phyloP scores from a whole-genome alignment of 2,329 filamentous ascomycete genomes.

The Stachybotrys chlorohalonatus region DNA sequence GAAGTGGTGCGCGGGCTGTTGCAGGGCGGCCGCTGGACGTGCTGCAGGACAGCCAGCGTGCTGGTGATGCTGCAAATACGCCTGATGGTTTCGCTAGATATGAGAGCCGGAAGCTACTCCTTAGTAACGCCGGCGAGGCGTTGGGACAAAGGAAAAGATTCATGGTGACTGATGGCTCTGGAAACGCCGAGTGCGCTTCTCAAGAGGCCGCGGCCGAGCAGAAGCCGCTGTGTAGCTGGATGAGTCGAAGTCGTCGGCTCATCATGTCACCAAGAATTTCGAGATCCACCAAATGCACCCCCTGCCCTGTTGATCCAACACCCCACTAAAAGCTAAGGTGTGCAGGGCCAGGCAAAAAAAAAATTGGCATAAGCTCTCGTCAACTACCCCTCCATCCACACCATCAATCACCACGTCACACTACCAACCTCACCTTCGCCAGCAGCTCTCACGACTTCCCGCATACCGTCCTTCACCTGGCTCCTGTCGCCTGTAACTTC shows the following conservation, averaged over 20 bases:
- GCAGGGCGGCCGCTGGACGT: not conserved
- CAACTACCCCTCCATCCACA: too few relatives aligned
- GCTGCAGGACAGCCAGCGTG: slow-evolving; percentile 13
- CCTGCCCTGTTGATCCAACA: not conserved
- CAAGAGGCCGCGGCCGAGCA: slow-evolving; percentile 11
- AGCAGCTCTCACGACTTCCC: too few relatives aligned
- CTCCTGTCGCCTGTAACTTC: not conserved
- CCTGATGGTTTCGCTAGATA: slow-evolving; percentile 3
- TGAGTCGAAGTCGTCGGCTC: too few relatives aligned
- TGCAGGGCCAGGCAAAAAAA: too few relatives aligned
- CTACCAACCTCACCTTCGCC: too few relatives aligned
- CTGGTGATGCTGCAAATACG: slow-evolving; percentile 1
- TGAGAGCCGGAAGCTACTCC: slow-evolving; percentile 13
- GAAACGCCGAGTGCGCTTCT: slow-evolving; percentile 14
- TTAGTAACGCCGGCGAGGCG: slow-evolving; percentile 19
- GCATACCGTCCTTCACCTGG: too few relatives aligned
- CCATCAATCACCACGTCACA: too few relatives aligned
- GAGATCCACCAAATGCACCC: not conserved
- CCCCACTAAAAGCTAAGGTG: not conserved
- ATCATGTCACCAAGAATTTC: not conserved
- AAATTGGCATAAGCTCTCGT: too few relatives aligned
- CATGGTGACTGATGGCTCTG: slow-evolving; percentile 11
- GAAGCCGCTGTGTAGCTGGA: not conserved
- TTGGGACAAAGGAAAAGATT: slow-evolving; percentile 17
- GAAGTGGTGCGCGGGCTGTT: not conserved